phyloP scores from a whole-genome alignment of 768 basidiomycete genomes.

The Pisolithus microcarpus region DNA sequence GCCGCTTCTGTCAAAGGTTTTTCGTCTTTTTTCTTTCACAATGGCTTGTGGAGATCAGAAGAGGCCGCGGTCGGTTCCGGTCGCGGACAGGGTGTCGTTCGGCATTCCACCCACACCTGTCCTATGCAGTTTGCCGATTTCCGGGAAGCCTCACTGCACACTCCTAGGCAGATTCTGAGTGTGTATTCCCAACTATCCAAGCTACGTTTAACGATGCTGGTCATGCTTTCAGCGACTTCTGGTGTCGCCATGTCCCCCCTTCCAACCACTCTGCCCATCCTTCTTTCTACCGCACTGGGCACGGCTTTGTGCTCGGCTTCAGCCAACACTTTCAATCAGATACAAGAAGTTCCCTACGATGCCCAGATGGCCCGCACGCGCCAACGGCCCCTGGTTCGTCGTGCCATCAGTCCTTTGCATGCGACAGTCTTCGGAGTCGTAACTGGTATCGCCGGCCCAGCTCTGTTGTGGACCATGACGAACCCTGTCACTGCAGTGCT shows the following conservation, averaged over 20 bases:
- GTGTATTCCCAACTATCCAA: slow-evolving; percentile 83
- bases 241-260: slow-evolving; percentile 90
- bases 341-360: slow-evolving; percentile 92
- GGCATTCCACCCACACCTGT: slow-evolving; percentile 2
- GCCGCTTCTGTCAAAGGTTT: no score
- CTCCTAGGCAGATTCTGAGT: slow-evolving; percentile 46
- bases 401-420: slow-evolving; percentile 79
- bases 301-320: slow-evolving; percentile 88
- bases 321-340: slow-evolving; percentile 91
- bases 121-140: slow-evolving; percentile 17
- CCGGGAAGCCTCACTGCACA: slow-evolving; percentile 36
- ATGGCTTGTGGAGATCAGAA: no score
- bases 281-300: slow-evolving; percentile 82
- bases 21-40: no score
- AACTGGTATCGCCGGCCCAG: slow-evolving; percentile 75
- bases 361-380: slow-evolving; percentile 95
- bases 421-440: slow-evolving; percentile 70
- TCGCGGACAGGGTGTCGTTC: slow-evolving; percentile 9
- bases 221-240: slow-evolving; percentile 85
- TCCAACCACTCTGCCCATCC: slow-evolving; percentile 73
- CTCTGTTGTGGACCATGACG: slow-evolving; percentile 71
- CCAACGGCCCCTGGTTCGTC: slow-evolving; percentile 76
- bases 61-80: no score
- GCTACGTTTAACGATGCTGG: slow-evolving; percentile 70
- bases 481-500: slow-evolving; percentile 82